A percentile compares a stretch with the other conserved stretches of the same genome.
Evolutionary conservation across 768 basidiomycete genomes (phyloP).

Genomic region (Cystoderma amianthinum): DNA sequence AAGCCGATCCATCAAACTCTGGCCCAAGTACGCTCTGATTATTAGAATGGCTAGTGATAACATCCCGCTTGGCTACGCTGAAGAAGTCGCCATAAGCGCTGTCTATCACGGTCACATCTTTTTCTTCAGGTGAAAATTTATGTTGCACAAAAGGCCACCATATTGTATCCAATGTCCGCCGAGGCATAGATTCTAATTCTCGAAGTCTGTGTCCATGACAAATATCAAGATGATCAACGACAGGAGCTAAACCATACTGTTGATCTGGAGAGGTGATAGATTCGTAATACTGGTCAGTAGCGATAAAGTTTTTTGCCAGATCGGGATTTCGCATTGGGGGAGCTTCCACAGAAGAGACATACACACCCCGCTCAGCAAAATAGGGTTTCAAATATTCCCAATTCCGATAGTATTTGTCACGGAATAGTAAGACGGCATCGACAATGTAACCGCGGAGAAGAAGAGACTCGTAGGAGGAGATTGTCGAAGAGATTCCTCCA

Average conservation of each 20-base stretch:
- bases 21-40: constrained; percentile 29
- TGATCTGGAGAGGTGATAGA: constrained; percentile 28
- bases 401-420: constrained; percentile 84
- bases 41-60: constrained; percentile 7
- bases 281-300: constrained; percentile 72
- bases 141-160: constrained; percentile 99
- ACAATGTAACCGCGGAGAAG: constrained; percentile 85
- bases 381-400: constrained; percentile 75
- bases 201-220: constrained; percentile 61
- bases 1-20: constrained; percentile 88
- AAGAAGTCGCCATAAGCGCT: constrained; percentile 87
- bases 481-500: constrained; percentile 89
- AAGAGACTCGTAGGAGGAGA: constrained; percentile 90
- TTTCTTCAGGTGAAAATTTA: constrained; percentile 52
- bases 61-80: constrained; percentile 49
- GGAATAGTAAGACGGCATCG: constrained; percentile 78
- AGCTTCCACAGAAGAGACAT: constrained; percentile 42
- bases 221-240: constrained; percentile 53
- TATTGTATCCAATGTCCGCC: constrained; percentile 65
- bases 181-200: constrained; percentile 73
- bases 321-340: constrained; percentile 50
- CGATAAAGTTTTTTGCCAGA: constrained; percentile 32
- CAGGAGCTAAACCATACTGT: constrained; percentile 31
- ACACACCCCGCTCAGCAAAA: constrained; percentile 67
- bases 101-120: constrained; percentile 86